These are phyloP conservation scores for Passalora sequoiae DNA, from an alignment of 2,329 filamentous ascomycete genomes.

Conservation along the genomic window DNA sequence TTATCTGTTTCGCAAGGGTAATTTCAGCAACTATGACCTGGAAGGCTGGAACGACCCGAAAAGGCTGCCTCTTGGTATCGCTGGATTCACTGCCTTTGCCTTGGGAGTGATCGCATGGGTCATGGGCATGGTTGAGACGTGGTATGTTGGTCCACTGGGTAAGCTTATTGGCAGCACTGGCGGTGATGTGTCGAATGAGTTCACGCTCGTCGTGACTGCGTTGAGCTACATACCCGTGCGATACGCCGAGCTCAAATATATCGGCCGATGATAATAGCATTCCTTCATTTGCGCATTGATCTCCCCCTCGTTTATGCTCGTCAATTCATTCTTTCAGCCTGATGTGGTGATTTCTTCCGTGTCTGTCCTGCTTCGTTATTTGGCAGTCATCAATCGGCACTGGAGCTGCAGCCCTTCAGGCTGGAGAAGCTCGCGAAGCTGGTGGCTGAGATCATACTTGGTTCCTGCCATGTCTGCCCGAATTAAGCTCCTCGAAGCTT, in stretches of 20 bases:
- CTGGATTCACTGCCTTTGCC: slow-evolving; percentile 37
- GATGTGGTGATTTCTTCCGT: too few relatives aligned
- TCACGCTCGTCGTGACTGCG: slow-evolving; percentile 48
- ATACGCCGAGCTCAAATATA: slow-evolving; percentile 46
- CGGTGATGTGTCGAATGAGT: slow-evolving; percentile 53
- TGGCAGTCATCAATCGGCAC: neutral
- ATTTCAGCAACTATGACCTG: slow-evolving; percentile 41
- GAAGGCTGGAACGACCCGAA: slow-evolving; percentile 43
- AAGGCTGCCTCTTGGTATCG: slow-evolving; percentile 41
- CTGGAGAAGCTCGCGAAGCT: too few relatives aligned
- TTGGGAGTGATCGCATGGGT: slow-evolving; percentile 44
- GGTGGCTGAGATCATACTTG: too few relatives aligned
- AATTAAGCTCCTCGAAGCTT: too few relatives aligned
- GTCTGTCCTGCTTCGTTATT: too few relatives aligned
- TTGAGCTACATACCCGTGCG: slow-evolving; percentile 46
- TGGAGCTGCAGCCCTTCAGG: too few relatives aligned
- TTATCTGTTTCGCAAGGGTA: slow-evolving; percentile 40
- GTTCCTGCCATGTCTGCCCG: too few relatives aligned
- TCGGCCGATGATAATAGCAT: slow-evolving; percentile 34
- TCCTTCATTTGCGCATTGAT: too few relatives aligned
- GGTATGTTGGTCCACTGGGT: slow-evolving; percentile 52
- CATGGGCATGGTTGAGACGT: slow-evolving; percentile 49
- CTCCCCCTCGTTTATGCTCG: too few relatives aligned
- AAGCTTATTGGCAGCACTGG: slow-evolving; percentile 52
- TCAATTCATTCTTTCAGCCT: too few relatives aligned